Base-by-base conservation (phyloP, 352 stramenopile genomes). In the Globisporangium recalcitrans region DNA sequence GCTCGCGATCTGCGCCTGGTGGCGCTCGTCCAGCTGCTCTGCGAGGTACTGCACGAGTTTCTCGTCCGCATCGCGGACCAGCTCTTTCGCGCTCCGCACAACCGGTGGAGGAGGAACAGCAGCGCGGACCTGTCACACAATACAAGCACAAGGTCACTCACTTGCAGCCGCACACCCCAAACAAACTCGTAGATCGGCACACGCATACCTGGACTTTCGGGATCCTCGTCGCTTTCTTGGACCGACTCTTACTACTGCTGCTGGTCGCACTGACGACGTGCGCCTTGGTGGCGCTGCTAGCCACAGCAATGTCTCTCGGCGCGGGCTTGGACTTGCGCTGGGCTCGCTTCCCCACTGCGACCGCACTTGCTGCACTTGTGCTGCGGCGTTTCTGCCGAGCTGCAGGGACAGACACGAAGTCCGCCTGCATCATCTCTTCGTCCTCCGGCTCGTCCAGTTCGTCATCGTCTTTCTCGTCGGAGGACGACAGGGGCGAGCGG, bases 41-140 rank as follows among this genome's bases (percentile, higher is more conserved):
- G 65, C 52, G 29, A 93, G 64, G 60, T 88, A 90, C 60, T 78
- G 68, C 27, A 84, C 71, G 42, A 87, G 81, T 22, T 75, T 67
- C 52, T 65, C 63, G 24, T 82, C 70, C 4, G 77, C 80, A 9
- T 69, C 64, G 2, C 66, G 59, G 34, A 91, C 52, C 27, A 89
- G 61, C 36, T 86, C 68, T 19, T 77, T 82, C 53, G 70, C 70
- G 57, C 76, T 75, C 40, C 68, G 70, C 22, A 29, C 51, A 22
- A 51, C 46, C 0, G 36, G 38, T 57, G 42, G 60, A 31, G 29
- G 16, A 1, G 22, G 24, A 32, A 46, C 5, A 32, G 36, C 10
- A 24, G 24, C 29, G 22, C 52, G 60, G 10, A 56, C 14, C 60
- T 65, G 19, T 46, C 8, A 26, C 16, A 40, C 7, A 22, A 21